These are phyloP conservation scores for Entomortierella parvispora DNA, from an alignment of 192 early-diverging fungal genomes.

Conservation along the genomic window DNA sequence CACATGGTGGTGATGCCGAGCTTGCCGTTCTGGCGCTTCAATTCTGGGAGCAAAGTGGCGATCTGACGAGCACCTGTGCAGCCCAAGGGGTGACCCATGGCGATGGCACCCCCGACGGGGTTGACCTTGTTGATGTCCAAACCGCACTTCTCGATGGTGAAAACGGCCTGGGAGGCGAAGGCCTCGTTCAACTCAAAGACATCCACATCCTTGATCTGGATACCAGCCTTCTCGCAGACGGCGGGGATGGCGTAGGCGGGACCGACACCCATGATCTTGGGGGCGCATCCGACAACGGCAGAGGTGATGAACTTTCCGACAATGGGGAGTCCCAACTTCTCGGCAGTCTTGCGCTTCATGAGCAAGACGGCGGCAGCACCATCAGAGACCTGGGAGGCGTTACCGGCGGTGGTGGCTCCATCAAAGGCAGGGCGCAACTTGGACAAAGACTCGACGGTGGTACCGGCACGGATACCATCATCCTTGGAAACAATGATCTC, in stretches of 20 bases:
- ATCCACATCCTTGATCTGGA: constrained; percentile 82
- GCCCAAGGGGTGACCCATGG: constrained; percentile 90
- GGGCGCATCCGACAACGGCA: constrained; percentile 91
- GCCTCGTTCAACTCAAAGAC: constrained; percentile 97
- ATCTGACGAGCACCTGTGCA: constrained; percentile 97
- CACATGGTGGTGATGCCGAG: constrained; percentile 61
- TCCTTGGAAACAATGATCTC: constrained; percentile 82
- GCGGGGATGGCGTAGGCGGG: constrained; percentile 95
- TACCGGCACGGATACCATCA: constrained; percentile 90
- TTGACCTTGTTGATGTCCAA: constrained; percentile 94
- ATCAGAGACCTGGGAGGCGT: constrained; percentile 98
- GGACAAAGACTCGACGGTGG: constrained; percentile 81
- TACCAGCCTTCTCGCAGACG: constrained; percentile 82
- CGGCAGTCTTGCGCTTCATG: constrained; percentile 92
- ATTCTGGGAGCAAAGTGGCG: constrained; percentile 92
- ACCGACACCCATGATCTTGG: constrained; percentile 96
- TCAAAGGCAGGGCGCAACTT: constrained; percentile 93
- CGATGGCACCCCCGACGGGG: constrained; percentile 98
- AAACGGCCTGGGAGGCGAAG: constrained; percentile 97
- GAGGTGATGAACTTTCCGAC: constrained; percentile 90
- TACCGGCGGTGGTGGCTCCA: constrained; percentile 93
- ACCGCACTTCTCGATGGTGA: constrained; percentile 88
- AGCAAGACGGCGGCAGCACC: constrained; percentile 96
- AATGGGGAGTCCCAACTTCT: constrained; percentile 86
- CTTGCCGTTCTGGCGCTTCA: constrained; percentile 86